phyloP scores from a whole-genome alignment of 192 early-diverging fungal genomes.

The Gamsiella multidivaricata region DNA sequence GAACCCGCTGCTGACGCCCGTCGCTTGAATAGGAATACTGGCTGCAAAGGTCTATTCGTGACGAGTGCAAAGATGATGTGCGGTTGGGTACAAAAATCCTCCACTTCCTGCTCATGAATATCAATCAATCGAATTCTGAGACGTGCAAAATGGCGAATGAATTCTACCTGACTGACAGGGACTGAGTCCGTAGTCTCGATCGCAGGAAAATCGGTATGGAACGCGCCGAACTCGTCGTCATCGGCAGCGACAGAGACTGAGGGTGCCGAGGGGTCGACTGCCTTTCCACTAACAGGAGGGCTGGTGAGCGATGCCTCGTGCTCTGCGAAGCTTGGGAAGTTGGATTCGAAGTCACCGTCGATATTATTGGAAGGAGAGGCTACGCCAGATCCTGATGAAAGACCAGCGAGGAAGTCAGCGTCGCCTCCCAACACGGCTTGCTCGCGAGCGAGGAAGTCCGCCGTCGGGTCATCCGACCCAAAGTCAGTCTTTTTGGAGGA shows the following conservation, averaged over 20 bases:
- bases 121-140: too few relatives aligned
- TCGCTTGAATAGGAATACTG: slow-evolving; percentile 45
- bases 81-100: neutral
- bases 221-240: slow-evolving; percentile 52
- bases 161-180: slow-evolving; percentile 41
- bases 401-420: slow-evolving; percentile 68
- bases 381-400: slow-evolving; percentile 21
- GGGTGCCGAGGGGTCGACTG: slow-evolving; percentile 1
- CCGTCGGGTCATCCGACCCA: slow-evolving; percentile 69
- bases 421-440: slow-evolving; percentile 77
- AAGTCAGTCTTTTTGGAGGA: slow-evolving; percentile 44
- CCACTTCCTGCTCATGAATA: too few relatives aligned
- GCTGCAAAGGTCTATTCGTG: slow-evolving; percentile 41
- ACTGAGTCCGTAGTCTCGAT: slow-evolving; percentile 43
- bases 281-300: slow-evolving; percentile 10
- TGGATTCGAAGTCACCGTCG: slow-evolving; percentile 33
- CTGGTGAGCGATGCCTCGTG: slow-evolving; percentile 29
- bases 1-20: slow-evolving; percentile 42
- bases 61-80: neutral
- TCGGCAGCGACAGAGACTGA: slow-evolving; percentile 21
- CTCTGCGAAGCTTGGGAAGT: slow-evolving; percentile 40
- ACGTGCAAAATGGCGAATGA: too few relatives aligned
- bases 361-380: slow-evolving; percentile 25
- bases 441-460: slow-evolving; percentile 83
- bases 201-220: slow-evolving; percentile 44